phyloP scores from a whole-genome alignment of 176 grass and related monocot genomes.

The Chloris gayana region DNA sequence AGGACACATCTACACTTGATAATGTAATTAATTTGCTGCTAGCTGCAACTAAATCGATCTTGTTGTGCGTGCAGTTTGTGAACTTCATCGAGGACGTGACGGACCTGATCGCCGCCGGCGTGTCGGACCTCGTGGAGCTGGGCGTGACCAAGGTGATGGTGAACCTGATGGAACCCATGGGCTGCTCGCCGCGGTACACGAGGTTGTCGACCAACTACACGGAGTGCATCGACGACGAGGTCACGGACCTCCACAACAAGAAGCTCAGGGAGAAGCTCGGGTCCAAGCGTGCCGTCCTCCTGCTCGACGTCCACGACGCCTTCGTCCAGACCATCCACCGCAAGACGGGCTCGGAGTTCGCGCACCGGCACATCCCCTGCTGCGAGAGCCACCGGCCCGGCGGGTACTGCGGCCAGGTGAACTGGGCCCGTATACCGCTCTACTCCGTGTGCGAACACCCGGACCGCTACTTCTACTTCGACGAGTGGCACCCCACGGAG shows the following conservation, averaged over 20 bases:
- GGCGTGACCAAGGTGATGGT: conserved; percentile 49
- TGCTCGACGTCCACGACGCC: conserved; percentile 2
- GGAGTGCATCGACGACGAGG: too few relatives aligned
- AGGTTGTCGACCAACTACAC: conserved; percentile 15
- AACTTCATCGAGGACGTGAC: background rate
- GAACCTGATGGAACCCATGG: conserved; percentile 36
- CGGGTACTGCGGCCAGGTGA: conserved; percentile 10
- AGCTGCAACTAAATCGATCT: too few relatives aligned
- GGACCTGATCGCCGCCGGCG: background rate
- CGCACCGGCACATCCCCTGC: conserved; percentile 28
- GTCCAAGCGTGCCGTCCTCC: background rate
- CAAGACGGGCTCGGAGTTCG: background rate
- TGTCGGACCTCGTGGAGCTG: conserved; percentile 18
- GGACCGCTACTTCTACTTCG: conserved; percentile 45
- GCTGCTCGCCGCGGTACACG: conserved; percentile 38
- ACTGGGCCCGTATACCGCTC: background rate
- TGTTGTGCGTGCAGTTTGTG: too few relatives aligned
- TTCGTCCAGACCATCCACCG: too few relatives aligned
- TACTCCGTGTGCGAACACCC: conserved; percentile 26
- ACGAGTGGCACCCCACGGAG: conserved; percentile 35
- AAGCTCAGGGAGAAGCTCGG: background rate
- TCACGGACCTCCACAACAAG: background rate
- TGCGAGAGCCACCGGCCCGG: conserved; percentile 25
- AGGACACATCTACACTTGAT: too few relatives aligned
- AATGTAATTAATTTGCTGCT: too few relatives aligned